These are phyloP conservation scores for Xerocomus minutiporus DNA, from an alignment of 1,284 basidiomycete species.

Conservation along the genomic window DNA sequence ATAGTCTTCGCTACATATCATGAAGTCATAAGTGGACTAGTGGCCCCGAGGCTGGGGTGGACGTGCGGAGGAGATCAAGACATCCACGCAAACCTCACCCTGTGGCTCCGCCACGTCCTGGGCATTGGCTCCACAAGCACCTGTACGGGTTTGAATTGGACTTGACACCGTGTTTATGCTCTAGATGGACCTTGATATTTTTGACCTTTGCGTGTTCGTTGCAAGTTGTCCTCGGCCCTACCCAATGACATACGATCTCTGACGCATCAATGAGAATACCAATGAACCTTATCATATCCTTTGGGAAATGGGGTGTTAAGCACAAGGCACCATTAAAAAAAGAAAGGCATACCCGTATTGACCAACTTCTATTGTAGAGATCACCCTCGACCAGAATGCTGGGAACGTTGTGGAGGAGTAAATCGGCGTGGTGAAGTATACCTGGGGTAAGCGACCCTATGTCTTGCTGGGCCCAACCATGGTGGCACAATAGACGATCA, in stretches of 20 bases:
- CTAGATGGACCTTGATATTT: not conserved
- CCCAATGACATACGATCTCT: not conserved
- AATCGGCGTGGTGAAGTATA: not conserved
- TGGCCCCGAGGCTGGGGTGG: too few species aligned
- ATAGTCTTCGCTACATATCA: too few species aligned
- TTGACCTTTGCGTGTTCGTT: not conserved
- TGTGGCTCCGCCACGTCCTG: too few species aligned
- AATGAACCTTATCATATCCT: not conserved
- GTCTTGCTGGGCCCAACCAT: too few species aligned
- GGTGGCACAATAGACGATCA: too few species aligned
- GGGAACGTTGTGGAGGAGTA: not conserved
- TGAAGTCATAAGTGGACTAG: too few species aligned
- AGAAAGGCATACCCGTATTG: not conserved
- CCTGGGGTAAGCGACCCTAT: not conserved
- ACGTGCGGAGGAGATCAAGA: too few species aligned
- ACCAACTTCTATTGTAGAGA: not conserved
- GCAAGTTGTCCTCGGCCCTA: not conserved
- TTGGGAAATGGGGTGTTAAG: not conserved
- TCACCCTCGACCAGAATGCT: not conserved
- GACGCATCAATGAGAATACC: not conserved
- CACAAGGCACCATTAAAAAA: too few species aligned
- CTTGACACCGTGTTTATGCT: not conserved
- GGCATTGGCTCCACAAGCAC: not conserved
- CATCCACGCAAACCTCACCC: too few species aligned
- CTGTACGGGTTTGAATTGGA: not conserved